Evolutionary conservation across 148 eudicot species (phyloP), one percentile per base, ranked within the genome.

Genomic region (Chenopodium formosanum): DNA sequence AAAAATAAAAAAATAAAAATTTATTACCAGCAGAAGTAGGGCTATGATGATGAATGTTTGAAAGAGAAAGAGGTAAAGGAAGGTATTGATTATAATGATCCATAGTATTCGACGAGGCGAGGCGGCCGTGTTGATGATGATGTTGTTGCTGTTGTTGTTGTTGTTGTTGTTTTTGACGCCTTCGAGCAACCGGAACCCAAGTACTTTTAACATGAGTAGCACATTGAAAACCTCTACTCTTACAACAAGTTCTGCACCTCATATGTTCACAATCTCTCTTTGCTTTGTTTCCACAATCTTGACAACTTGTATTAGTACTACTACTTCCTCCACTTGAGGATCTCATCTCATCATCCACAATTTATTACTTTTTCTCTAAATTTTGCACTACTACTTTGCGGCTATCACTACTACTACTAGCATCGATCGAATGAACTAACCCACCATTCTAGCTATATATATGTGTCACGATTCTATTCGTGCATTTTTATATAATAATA

Each of bases 201-300:
- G 97, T 93, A 80, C 93, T 91, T 83, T 84, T 91, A 58, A 93
- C 91, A 81, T 93, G 97, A 46, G 97, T 93, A 72, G 84, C 82
- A 71, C 97, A 93, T 16, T 85, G 87, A 71, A 90, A 87, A 23
- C 94, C 93, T 76, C 93, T 85, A 75, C 82, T 90, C 72, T 88
- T 93, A 67, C 97, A 93, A 67, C 97, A 93, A 77, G 88, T 91
- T 70, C 97, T 87, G 76, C 97, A 93, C 75, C 97, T 84, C 75
- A 37, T 80, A 77, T 78, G 90, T 10, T 8, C 69, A 66, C 97
- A 93, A 56, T 87, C 97, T 64, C 88, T 91, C 81, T 93, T 93
- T 9, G 97, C 90, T 83, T 91, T 90, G 76, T 93, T 93, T 27
- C 97, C 97, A 78, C 97, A 93, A 56, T 93, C 97, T 82, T 91